These are phyloP conservation scores for Malania oleifera DNA, from an alignment of 164 flowering plant species.

Conservation along the genomic window DNA sequence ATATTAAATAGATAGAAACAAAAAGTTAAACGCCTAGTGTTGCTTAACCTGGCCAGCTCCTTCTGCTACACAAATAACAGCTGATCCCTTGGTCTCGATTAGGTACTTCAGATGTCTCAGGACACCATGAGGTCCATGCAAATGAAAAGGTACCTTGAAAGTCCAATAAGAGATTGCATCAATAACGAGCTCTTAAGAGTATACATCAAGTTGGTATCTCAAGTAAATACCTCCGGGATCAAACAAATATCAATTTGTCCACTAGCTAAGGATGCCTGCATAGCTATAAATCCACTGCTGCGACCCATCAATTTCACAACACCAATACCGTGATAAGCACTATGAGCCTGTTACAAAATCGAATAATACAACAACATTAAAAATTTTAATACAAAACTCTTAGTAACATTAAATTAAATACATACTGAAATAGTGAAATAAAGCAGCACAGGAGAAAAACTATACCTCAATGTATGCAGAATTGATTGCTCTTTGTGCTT, in stretches of 20 bases:
- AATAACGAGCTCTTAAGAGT: background rate
- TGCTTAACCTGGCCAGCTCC: constrained; percentile 91
- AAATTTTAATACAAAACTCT: background rate
- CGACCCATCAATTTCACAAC: constrained; percentile 94
- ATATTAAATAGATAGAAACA: background rate
- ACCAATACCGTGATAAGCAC: constrained; percentile 95
- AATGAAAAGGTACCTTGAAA: constrained; percentile 1
- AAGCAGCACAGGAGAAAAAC: background rate
- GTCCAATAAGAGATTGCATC: background rate
- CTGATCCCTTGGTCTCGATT: constrained; percentile 81
- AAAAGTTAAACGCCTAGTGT: background rate
- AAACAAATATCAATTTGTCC: constrained; percentile 91
- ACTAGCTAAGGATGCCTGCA: constrained; percentile 92
- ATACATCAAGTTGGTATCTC: background rate
- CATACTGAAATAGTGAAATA: background rate
- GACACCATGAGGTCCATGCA: constrained; percentile 4
- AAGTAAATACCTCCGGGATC: constrained; percentile 70
- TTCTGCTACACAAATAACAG: constrained; percentile 89
- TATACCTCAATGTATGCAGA: constrained; percentile 93
- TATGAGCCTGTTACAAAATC: constrained; percentile 61
- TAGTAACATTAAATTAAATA: background rate
- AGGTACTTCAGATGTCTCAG: constrained; percentile 47
- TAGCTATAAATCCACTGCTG: constrained; percentile 90
- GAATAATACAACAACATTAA: background rate
- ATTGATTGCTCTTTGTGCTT: constrained; percentile 90